phyloP scores from a whole-genome alignment of 2,329 filamentous ascomycete genomes.

The Phyllosticta ampelicida region DNA sequence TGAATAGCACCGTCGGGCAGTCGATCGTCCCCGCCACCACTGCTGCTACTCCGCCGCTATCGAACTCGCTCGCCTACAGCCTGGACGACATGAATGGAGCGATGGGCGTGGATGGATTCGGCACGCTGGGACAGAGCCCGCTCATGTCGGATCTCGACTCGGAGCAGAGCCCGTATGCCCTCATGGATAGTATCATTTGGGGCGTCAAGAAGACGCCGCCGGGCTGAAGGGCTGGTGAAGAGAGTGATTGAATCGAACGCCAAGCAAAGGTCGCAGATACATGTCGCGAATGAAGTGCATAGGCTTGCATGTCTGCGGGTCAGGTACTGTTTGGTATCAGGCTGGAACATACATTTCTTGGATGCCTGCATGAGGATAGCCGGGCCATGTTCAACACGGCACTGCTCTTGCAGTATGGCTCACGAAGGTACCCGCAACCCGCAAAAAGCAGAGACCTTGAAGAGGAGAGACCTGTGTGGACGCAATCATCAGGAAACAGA shows the following conservation, averaged over 20 bases:
- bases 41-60: constrained; percentile 1
- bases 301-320: no score
- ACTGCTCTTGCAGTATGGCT: no score
- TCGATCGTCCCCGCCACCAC: constrained; percentile 18
- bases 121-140: constrained; percentile 23
- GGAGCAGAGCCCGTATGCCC: constrained; percentile 36
- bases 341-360: no score
- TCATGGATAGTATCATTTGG: constrained; percentile 40
- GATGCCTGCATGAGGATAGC: no score
- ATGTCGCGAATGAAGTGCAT: background rate
- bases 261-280: background rate
- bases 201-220: constrained; percentile 16
- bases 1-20: constrained; percentile 16
- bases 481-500: no score
- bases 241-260: background rate
- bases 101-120: constrained; percentile 20
- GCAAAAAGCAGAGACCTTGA: no score
- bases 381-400: no score
- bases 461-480: no score
- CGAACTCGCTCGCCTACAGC: constrained; percentile 19
- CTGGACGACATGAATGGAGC: constrained; percentile 28
- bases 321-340: no score
- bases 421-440: no score
- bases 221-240: background rate
- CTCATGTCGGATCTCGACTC: constrained; percentile 25